Conservation (phyloP, 164 flowering plant genomes). For the Vitis riparia region DNA sequence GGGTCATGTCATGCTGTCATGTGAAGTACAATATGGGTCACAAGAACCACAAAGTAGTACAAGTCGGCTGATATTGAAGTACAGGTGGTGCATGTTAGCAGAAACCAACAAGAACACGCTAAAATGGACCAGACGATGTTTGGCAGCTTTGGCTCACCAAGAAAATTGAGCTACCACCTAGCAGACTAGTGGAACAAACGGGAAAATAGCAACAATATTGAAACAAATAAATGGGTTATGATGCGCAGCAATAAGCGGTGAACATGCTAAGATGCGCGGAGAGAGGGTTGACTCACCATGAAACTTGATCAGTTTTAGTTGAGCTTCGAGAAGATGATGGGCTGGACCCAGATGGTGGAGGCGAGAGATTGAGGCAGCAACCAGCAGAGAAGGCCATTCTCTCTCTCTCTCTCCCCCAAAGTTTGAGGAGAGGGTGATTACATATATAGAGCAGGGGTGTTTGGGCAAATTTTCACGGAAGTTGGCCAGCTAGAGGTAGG, state of each 20-base stretch:
- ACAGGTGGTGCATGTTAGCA: neutral
- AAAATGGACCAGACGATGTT: neutral
- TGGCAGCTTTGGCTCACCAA: no score
- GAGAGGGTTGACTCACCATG: slow-evolving; percentile 8
- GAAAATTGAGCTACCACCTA: no score
- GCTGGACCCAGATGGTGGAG: slow-evolving; percentile 1
- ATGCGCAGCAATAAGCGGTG: no score
- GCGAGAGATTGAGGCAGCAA: slow-evolving; percentile 24
- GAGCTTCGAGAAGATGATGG: neutral
- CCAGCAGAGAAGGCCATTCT: slow-evolving; percentile 17
- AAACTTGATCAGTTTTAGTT: neutral
- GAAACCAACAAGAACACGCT: neutral
- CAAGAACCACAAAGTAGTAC: no score
- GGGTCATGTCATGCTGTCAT: no score
- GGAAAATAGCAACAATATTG: no score
- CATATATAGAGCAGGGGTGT: neutral
- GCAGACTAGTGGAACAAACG: no score
- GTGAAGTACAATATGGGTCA: no score
- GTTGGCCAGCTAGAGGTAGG: neutral
- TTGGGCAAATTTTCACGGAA: neutral
- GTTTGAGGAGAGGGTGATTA: neutral
- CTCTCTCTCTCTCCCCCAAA: neutral
- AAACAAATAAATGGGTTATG: no score
- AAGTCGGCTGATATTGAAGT: no score
- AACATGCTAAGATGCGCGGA: neutral